Base-by-base conservation (phyloP, 2,329 filamentous ascomycete genomes). In the Fusarium verrucosum region DNA sequence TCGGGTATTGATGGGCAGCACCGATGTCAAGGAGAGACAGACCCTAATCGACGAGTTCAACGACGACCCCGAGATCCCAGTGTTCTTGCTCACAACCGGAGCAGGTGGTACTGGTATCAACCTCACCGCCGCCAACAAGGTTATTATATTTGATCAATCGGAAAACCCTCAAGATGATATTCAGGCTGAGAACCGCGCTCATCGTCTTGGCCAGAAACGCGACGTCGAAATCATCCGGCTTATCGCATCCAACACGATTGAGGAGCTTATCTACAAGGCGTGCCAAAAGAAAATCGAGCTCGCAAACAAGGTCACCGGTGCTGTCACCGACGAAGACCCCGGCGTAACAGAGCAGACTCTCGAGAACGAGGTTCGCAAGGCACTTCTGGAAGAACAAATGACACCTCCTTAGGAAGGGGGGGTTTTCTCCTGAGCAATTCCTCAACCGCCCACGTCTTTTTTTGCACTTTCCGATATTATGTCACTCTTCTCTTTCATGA, bases 91-190 rank as follows among this genome's bases (percentile, higher is more conserved):
- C 7, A 95, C 92, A 1, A 99, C 95, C 0, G 94, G 93, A 59
- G 94, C 94, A 1, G 95, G 95, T 49, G 95, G 95, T n/a, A 95
- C 94, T 1, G 95, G 95, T 36, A 96, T 99, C 80, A 99, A 99
- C 77, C 80, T 99, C 51, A 95, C 94, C 9, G 92, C 91, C 32
- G 95, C 95, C 6, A 98, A 98, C 81, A 98, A 97, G 78, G 94
- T 99, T 69, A 87, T 99, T 77, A 95, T 99, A 72, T 97, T 98
- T 75, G 95, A 99, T 77, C 91, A 91, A 65, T 92, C 89, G n/a
- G 97, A 97, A 80, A 99, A 99, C 70, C 95, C 95, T 0, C 95
- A 99, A 74, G 94, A 98, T 69, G 95, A 99, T 74, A 89, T 97
- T n/a, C 95, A 99, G 76, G 95, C 95, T 0, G 95, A 98, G 81